Base-by-base conservation (phyloP, 257 asterid species). In the Euphrasia confusa region DNA sequence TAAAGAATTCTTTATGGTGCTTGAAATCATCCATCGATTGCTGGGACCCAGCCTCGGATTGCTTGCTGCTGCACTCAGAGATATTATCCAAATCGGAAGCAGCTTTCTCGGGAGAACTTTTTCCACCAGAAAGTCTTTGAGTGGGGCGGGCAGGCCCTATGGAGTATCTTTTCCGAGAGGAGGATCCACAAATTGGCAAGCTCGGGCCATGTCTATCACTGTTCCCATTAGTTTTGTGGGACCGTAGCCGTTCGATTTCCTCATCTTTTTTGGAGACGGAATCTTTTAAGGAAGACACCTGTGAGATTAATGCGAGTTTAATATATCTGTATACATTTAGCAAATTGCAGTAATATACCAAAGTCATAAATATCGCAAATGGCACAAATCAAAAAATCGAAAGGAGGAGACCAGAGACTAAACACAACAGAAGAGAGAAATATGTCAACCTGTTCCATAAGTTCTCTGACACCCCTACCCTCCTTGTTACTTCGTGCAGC, bases 391-490 rank as follows among this genome's bases (percentile, higher is more conserved):
- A 21, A 21, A 1, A 21, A 21, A 21, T 21, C 24, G 24, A 21
- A 21, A 21, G 24, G 24, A 21, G 24, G 24, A 21, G 24, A 21
- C 1, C 24, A 21, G 24, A 21, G 24, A 21, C 24, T 21, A 21
- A 21, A 21, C 24, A 21, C 24, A 21, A 21, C 24, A 21, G 24
- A 21, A 21, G 24, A 21, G 24, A 21, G 24, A 21, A 21, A 21
- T 21, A 21, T 21, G 24, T 21, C 24, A 21, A 7, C 98, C 95
- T 92, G 98, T 75, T 89, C 98, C 95, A 86, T 81, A 54, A 92
- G 94, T 69, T 92, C 98, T 69, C 93, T 76, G 67, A 89, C 75
- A 72, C 95, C 93, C 80, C 88, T 81, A 60, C 95, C 89, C 85
- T 92, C 95, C 77, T 74, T 86, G 66, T 86, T 89, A 75, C 87